Evolutionary conservation across 78 protist species (phyloP).

Genomic region (Dictyostelium citrinum): DNA sequence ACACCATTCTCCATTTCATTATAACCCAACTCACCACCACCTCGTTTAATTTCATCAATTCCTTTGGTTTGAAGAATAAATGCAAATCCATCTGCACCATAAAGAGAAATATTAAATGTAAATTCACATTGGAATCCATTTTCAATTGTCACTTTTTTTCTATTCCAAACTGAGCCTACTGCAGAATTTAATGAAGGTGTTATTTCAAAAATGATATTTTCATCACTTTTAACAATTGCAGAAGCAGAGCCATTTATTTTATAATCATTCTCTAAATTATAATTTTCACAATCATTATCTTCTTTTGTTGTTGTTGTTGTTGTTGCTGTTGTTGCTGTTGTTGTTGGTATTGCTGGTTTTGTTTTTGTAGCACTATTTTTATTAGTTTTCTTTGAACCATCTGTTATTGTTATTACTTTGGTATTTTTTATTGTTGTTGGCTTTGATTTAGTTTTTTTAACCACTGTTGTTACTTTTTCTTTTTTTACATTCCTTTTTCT

Average conservation of each 20-base stretch:
- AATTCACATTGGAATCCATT: not conserved
- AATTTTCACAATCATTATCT: not conserved
- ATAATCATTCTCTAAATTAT: not conserved
- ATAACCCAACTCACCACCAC: not conserved
- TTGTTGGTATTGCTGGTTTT: not conserved
- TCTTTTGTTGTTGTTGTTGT: not conserved
- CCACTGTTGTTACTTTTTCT: not conserved
- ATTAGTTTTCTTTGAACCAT: too few relatives aligned
- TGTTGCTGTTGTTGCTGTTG: not conserved
- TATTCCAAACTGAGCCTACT: not conserved
- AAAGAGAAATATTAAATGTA: not conserved
- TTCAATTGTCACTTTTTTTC: not conserved
- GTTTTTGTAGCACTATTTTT: too few relatives aligned
- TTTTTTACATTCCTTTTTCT: not conserved
- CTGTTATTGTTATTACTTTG: too few relatives aligned
- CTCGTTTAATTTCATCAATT: not conserved
- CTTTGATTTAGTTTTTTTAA: not conserved
- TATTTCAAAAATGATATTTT: not conserved
- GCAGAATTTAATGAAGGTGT: not conserved
- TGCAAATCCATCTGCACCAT: not conserved
- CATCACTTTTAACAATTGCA: not conserved
- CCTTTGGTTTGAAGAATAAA: not conserved
- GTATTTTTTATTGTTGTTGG: too few relatives aligned
- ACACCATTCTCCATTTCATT: not conserved
- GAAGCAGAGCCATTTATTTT: not conserved